Base-by-base conservation (phyloP, 75 land plant genomes). In the Sequoia sempervirens region DNA sequence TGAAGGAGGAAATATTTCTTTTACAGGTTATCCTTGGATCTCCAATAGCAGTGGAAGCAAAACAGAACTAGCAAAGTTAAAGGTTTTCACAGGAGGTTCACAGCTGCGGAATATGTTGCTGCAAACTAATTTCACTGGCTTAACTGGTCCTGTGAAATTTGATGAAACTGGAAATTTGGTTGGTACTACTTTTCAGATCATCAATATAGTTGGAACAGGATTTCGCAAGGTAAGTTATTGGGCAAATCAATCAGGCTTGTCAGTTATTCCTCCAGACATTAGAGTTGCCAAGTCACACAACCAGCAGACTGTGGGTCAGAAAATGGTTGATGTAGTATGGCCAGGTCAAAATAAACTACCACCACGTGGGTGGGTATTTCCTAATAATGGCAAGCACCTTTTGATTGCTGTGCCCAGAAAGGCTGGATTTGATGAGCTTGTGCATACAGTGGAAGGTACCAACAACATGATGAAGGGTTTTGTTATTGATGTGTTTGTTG, bases 321-420 rank as follows among this genome's bases (percentile, higher is more conserved):
- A 87, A 70, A 89, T 92, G 68, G 66, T 89, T 54, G 85, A 87
- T 81, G 86, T 90, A 30, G 91, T 92, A 66, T 95, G 97, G 97
- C 97, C 97, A 18, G 97, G 97, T 69, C 88, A 90, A 79, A 84
- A 83, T 43, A 69, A 85, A 76, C 82, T 37, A 18, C 76, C 38
- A 66, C 97, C 97, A 80, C 87, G 89, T 28, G 97, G 97, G 28
- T 93, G 97, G 97, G 95, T 91, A 15, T 87, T 92, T 53, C 97
- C 97, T 2, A 87, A 95, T 80, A 95, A 92, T 85, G 95, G 93
- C 17, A 85, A 83, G 80, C 87, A 90, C 78, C 75, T 95, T n/a
- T 82, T 85, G 50, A 95, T 95, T 79, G 95, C 82, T 2, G 93
- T 95, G 13, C 97, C 97, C 54, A 83, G 85, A 53, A 86, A 87